Conservation (phyloP, 306 rosid genomes). For the Ammopiptanthus mongolicus region DNA sequence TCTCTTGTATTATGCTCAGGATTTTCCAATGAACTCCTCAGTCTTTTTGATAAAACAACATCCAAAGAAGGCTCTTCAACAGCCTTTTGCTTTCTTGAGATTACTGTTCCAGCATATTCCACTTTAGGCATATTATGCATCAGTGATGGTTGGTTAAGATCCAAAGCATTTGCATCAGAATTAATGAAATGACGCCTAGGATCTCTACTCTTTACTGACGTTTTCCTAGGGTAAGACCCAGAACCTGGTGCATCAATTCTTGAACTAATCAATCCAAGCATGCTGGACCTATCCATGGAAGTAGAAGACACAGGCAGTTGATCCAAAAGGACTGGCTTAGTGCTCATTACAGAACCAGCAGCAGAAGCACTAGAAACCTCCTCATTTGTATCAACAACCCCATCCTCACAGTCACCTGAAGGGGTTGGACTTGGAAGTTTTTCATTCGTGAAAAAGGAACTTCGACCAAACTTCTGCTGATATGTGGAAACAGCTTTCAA, state of each 20-base stretch:
- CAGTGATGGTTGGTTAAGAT: slow-evolving; percentile 45
- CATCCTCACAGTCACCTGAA: slow-evolving; percentile 60
- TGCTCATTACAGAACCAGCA: slow-evolving; percentile 27
- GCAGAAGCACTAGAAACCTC: slow-evolving; percentile 71
- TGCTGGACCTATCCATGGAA: slow-evolving; percentile 28
- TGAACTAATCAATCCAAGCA: slow-evolving; percentile 35
- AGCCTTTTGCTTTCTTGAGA: slow-evolving; percentile 70
- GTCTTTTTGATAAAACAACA: slow-evolving; percentile 57
- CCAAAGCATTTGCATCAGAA: slow-evolving; percentile 48
- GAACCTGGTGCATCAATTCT: slow-evolving; percentile 37
- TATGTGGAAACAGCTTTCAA: slow-evolving; percentile 80
- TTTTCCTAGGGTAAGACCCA: slow-evolving; percentile 44
- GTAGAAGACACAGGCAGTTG: slow-evolving; percentile 38
- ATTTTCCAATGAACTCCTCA: slow-evolving; percentile 44
- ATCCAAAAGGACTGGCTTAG: slow-evolving; percentile 31
- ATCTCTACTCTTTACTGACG: slow-evolving; percentile 74
- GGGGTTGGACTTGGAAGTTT: slow-evolving; percentile 99
- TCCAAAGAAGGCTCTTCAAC: slow-evolving; percentile 50
- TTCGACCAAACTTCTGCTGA: slow-evolving; percentile 89
- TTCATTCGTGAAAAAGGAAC: slow-evolving; percentile 59
- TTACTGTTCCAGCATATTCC: slow-evolving; percentile 40
- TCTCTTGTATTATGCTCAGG: slow-evolving; percentile 33
- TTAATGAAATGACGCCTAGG: slow-evolving; percentile 81
- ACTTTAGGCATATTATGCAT: slow-evolving; percentile 45
- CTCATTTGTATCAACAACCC: slow-evolving; percentile 46